These are phyloP conservation scores for Ophiocordyceps camponoti-floridani DNA, from an alignment of 2,329 filamentous ascomycete species.

Conservation along the genomic window DNA sequence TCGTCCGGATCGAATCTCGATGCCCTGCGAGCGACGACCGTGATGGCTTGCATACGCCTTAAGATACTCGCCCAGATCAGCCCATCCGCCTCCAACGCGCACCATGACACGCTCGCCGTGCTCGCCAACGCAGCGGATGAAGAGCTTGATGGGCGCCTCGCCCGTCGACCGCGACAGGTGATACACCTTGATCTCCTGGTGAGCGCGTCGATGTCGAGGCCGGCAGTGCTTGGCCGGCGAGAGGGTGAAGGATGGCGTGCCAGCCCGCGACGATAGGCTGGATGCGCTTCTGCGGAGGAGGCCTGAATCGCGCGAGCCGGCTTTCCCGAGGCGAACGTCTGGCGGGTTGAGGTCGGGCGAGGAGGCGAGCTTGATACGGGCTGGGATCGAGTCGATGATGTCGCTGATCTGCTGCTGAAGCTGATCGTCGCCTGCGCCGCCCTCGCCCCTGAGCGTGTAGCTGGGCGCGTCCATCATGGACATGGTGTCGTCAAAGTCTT, in stretches of 20 bases:
- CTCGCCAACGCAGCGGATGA: slow-evolving; percentile 83
- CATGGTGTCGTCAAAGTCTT: slow-evolving; percentile 26
- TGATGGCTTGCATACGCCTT: slow-evolving; percentile 89
- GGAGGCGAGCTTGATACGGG: slow-evolving; percentile 56
- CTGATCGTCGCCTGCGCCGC: slow-evolving; percentile 39
- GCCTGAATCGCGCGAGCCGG: slow-evolving; percentile 1
- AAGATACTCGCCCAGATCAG: slow-evolving; percentile 85
- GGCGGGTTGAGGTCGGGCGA: slow-evolving; percentile 42
- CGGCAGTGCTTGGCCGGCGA: slow-evolving; percentile 41
- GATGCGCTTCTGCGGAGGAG: slow-evolving; percentile 31
- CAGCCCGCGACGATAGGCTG: slow-evolving; percentile 35
- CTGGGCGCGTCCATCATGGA: slow-evolving; percentile 6
- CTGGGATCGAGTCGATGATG: slow-evolving; percentile 61
- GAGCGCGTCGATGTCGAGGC: slow-evolving; percentile 28
- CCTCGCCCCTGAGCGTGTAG: slow-evolving; percentile 8
- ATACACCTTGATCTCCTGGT: slow-evolving; percentile 75
- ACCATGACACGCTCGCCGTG: slow-evolving; percentile 91
- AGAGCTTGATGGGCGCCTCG: slow-evolving; percentile 81
- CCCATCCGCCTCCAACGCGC: slow-evolving; percentile 94
- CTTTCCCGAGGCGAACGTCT: slow-evolving; percentile 29
- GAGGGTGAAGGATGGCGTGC: slow-evolving; percentile 50
- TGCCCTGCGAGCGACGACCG: slow-evolving; percentile 43
- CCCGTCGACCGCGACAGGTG: slow-evolving; percentile 73
- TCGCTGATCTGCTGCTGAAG: slow-evolving; percentile 66
- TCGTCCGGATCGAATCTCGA: slow-evolving; percentile 35